These are phyloP conservation scores for Pseudopyrenochaeta lycopersici DNA, from an alignment of 2,329 filamentous ascomycete genomes.

Conservation along the genomic window DNA sequence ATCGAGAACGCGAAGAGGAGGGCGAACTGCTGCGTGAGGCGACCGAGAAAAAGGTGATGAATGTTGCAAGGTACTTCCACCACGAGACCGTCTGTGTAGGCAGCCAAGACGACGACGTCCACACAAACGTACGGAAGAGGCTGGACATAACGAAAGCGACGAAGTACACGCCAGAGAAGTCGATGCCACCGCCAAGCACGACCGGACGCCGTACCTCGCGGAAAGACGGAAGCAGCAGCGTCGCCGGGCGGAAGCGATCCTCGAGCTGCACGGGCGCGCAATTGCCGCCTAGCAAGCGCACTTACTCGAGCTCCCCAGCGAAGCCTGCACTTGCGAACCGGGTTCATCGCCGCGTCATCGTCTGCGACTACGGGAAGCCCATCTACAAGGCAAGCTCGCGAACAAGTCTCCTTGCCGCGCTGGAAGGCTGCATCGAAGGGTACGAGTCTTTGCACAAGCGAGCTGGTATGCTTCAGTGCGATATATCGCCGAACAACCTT, in stretches of 20 bases:
- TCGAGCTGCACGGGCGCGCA: constrained; percentile 14
- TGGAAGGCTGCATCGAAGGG: constrained; percentile 41
- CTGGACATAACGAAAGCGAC: constrained; percentile 1
- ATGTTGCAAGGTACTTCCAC: constrained; percentile 18
- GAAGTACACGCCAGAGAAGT: constrained; percentile 30
- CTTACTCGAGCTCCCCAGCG: constrained; percentile 19
- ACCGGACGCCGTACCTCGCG: constrained; percentile 21
- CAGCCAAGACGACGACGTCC: constrained; percentile 6
- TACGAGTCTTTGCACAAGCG: background rate
- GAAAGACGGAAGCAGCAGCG: constrained; percentile 17
- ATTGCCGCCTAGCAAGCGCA: constrained; percentile 24
- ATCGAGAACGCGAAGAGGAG: constrained; percentile 53
- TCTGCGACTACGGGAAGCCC: constrained; percentile 53
- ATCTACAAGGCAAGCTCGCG: constrained; percentile 55
- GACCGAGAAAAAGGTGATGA: constrained; percentile 43
- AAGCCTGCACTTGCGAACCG: constrained; percentile 40
- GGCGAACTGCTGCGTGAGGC: constrained; percentile 51
- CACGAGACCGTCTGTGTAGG: constrained; percentile 13
- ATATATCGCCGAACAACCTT: constrained; percentile 58
- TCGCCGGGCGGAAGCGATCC: constrained; percentile 14
- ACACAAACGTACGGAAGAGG: constrained; percentile 13
- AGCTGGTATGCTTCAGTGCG: constrained; percentile 52
- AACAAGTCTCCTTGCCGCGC: constrained; percentile 43
- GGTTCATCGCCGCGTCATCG: constrained; percentile 53
- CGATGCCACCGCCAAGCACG: constrained; percentile 28